phyloP scores from a whole-genome alignment of 1,284 basidiomycete genomes.

The Pseudozyma hubeiensis region DNA sequence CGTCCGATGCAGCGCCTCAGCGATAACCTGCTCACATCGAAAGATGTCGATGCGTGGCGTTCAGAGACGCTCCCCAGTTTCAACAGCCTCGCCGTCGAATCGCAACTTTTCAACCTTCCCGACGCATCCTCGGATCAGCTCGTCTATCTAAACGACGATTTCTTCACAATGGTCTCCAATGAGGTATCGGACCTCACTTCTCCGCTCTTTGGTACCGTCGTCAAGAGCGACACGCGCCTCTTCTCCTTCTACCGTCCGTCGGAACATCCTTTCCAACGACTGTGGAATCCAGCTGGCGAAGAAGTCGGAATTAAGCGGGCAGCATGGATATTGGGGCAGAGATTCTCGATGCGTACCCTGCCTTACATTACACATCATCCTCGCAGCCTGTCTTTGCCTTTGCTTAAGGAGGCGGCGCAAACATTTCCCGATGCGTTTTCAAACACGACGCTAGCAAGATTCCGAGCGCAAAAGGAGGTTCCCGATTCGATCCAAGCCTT shows the following conservation, averaged over 20 bases:
- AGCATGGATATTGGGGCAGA: slow-evolving; percentile 39
- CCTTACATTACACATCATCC: slow-evolving; percentile 71
- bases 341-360: slow-evolving; percentile 69
- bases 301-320: slow-evolving; percentile 52
- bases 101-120: slow-evolving; percentile 41
- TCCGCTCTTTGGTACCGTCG: slow-evolving; percentile 49
- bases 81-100: slow-evolving; percentile 57
- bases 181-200: slow-evolving; percentile 37
- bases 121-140: slow-evolving; percentile 30
- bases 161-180: slow-evolving; percentile 41
- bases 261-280: slow-evolving; percentile 45
- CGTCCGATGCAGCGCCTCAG: slow-evolving; percentile 26
- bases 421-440: slow-evolving; percentile 42
- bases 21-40: background rate
- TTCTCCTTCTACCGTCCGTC: slow-evolving; percentile 41
- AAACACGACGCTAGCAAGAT: slow-evolving; percentile 44
- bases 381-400: slow-evolving; percentile 66
- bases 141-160: slow-evolving; percentile 56
- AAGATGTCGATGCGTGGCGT: slow-evolving; percentile 34
- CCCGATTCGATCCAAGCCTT: slow-evolving; percentile 69
- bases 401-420: slow-evolving; percentile 59
- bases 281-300: slow-evolving; percentile 52
- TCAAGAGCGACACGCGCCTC: slow-evolving; percentile 42
- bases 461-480: slow-evolving; percentile 63
- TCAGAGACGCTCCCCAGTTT: slow-evolving; percentile 45